phyloP scores from a whole-genome alignment of 1,284 basidiomycete genomes.

The Peniophora sp. region DNA sequence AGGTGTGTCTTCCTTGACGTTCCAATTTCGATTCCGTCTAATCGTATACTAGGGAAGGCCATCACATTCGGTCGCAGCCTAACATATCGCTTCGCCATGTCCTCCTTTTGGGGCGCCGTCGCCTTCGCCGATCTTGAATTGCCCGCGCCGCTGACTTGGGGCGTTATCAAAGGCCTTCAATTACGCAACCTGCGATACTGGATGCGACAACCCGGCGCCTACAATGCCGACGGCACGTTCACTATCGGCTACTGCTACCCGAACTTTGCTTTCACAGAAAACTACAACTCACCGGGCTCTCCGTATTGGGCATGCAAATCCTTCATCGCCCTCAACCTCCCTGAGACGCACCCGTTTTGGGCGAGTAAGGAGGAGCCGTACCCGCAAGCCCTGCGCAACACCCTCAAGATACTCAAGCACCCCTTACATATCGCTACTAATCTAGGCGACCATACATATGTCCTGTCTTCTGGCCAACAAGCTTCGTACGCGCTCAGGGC shows the following conservation, averaged over 20 bases:
- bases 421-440: slow-evolving; percentile 65
- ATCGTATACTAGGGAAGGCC: slow-evolving; percentile 44
- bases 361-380: slow-evolving; percentile 52
- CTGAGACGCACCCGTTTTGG: slow-evolving; percentile 68
- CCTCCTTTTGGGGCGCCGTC: slow-evolving; percentile 69
- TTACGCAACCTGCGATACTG: slow-evolving; percentile 69
- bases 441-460: slow-evolving; percentile 56
- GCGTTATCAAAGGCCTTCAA: slow-evolving; percentile 65
- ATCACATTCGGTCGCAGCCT: slow-evolving; percentile 73
- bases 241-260: slow-evolving; percentile 72
- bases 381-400: slow-evolving; percentile 37
- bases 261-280: slow-evolving; percentile 70
- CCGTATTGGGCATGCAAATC: slow-evolving; percentile 81
- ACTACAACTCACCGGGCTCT: slow-evolving; percentile 77
- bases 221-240: slow-evolving; percentile 57
- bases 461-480: slow-evolving; percentile 71
- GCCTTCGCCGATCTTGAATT: slow-evolving; percentile 65
- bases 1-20: slow-evolving; percentile 29
- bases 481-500: slow-evolving; percentile 76
- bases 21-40: not conserved
- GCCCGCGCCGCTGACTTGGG: slow-evolving; percentile 66
- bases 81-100: slow-evolving; percentile 74
- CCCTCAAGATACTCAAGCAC: slow-evolving; percentile 43
- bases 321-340: slow-evolving; percentile 60
- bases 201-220: slow-evolving; percentile 54